Conservation (phyloP, 768 basidiomycete species). For the Tulasnella calospora region DNA sequence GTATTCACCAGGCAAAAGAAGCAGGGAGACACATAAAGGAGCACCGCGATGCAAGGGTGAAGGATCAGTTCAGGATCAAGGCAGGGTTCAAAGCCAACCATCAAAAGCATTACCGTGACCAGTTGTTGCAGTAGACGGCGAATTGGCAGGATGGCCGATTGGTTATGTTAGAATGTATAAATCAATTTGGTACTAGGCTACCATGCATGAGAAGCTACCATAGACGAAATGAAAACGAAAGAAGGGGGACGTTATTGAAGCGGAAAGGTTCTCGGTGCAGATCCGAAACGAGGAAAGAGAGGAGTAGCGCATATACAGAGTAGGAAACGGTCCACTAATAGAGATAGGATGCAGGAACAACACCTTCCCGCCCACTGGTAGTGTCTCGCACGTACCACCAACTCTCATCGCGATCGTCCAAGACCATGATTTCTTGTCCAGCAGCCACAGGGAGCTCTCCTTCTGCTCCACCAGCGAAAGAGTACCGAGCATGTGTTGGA, state of each 20-base stretch:
- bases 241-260: not conserved
- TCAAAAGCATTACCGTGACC: slow-evolving; percentile 85
- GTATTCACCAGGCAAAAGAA: slow-evolving; percentile 90
- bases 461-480: slow-evolving; percentile 72
- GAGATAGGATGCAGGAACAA: slow-evolving; percentile 87
- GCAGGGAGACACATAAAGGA: slow-evolving; percentile 82
- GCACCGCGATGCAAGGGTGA: slow-evolving; percentile 71
- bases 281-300: not conserved
- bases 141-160: not conserved
- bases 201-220: not conserved
- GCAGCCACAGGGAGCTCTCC: slow-evolving; percentile 68
- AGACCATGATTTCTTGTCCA: slow-evolving; percentile 66
- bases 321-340: slow-evolving; percentile 47
- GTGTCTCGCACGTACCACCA: slow-evolving; percentile 94
- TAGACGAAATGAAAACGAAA: not conserved
- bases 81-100: slow-evolving; percentile 73
- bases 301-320: slow-evolving; percentile 7
- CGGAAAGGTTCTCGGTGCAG: not conserved
- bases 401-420: slow-evolving; percentile 78
- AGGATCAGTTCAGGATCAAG: slow-evolving; percentile 79
- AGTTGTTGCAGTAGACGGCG: slow-evolving; percentile 47
- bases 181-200: not conserved
- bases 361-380: slow-evolving; percentile 75
- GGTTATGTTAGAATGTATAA: not conserved
- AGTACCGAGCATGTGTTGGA: slow-evolving; percentile 74